Percentiles rank a stretch among this genome's conserved stretches.
phyloP scores from a whole-genome alignment of 202 grass and related monocot genomes.

The Tripidium arundinaceum region DNA sequence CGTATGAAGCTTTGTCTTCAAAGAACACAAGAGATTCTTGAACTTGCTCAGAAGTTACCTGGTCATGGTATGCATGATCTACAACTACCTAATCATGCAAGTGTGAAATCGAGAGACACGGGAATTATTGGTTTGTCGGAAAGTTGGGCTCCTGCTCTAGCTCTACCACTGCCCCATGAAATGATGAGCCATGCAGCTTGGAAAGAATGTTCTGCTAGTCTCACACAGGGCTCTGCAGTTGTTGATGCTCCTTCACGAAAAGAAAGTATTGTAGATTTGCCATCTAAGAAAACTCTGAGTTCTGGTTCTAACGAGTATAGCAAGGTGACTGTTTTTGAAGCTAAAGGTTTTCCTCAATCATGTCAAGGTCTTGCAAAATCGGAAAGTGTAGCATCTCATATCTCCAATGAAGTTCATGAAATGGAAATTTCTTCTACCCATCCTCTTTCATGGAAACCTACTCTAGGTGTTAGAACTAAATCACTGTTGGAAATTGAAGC shows the following conservation, averaged over 20 bases:
- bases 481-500: conserved; percentile 87
- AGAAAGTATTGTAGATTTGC: conserved; percentile 15
- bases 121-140: conserved; percentile 27
- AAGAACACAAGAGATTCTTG: conserved; percentile 54
- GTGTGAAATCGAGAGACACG: conserved; percentile 25
- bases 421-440: conserved; percentile 30
- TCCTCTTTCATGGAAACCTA: conserved; percentile 62
- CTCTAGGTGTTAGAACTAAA: conserved; percentile 57
- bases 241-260: background rate
- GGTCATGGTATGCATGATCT: conserved; percentile 26
- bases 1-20: conserved; percentile 45
- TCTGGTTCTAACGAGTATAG: conserved; percentile 21
- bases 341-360: conserved; percentile 27
- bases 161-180: conserved; percentile 64
- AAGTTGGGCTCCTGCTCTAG: conserved; percentile 29
- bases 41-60: conserved; percentile 48
- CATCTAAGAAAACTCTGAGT: conserved; percentile 20
- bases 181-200: conserved; percentile 42
- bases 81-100: conserved; percentile 34
- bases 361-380: conserved; percentile 20
- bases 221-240: conserved; percentile 14
- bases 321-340: conserved; percentile 24
- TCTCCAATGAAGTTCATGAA: conserved; percentile 39
- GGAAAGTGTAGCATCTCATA: conserved; percentile 26
- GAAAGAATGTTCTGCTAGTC: conserved; percentile 38